Base-by-base conservation (phyloP, 2,329 filamentous ascomycete genomes). In the Capronia epimyces region DNA sequence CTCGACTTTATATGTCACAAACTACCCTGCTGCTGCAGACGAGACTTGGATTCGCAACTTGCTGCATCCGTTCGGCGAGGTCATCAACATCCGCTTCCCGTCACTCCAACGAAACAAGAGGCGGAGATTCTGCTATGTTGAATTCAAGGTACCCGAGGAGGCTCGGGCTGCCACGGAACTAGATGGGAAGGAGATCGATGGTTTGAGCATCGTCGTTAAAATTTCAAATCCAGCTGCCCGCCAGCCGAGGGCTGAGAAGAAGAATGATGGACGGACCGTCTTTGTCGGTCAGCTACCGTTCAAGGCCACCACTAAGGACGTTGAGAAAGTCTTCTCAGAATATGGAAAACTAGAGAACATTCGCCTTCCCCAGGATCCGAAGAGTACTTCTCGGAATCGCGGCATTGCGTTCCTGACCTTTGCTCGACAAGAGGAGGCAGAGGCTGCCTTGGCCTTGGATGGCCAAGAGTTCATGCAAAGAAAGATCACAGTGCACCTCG, bases 121-220 rank as follows among this genome's bases (percentile, higher is more conserved):
- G 61, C 87, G 93, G 25, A 85, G 93, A 20, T 98, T 98, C 71
- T 96, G 90, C 72, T 98, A 98, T 67, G 77, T 96, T 5, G 88
- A 94, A n/a, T 96, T 96, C 66, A 78, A 82, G 42, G 81, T 82
- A 25, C 69, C 78, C 2, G 75, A 77, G n/a, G 79, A 80, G 46
- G 87, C 89, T 0, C 76, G 81, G 32, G 81, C 79, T 43, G 90
- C 90, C 1, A 84, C 83, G 0, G 71, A 80, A 52, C 78, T 95
- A 43, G 78, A 96, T 63, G 85, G 85, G 21, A 52, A 52, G 32
- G 83, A 77, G 50, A 66, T 82, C 18, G 69, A 95, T 0, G 85
- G 84, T 20, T 83, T 83, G 60, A 82, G 78, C 59, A 75, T 98
- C 1, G 70, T 83, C 34, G 86, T 82, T 7, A 89, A 89, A 68